Base-by-base conservation (phyloP, 768 basidiomycete genomes). In the Auricularia sp. region DNA sequence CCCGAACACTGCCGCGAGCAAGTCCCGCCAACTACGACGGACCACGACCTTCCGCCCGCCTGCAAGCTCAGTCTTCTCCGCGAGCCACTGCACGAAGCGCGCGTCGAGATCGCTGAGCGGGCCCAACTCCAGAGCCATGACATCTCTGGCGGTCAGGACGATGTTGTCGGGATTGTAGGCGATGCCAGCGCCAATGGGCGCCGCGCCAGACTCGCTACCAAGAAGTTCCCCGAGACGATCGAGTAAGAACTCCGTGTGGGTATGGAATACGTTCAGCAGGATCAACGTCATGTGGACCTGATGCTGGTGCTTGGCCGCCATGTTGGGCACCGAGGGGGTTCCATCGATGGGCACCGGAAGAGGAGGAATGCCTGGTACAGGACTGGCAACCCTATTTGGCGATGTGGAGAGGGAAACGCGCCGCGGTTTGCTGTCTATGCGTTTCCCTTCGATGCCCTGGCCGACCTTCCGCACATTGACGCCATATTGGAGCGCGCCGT, bases 21-120 rank as follows among this genome's bases (percentile, higher is more conserved):
- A 64, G 66, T 83, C 81, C 64, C 77, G 76, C 81, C 81, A 83
- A 2, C 80, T 76, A 18, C 79, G 71, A 66, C 73, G 75, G 47
- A 82, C 79, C 35, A 75, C 71, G 36, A 80, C 72, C 62, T 68
- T 70, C 44, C 65, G 18, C 2, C 78, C 78, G 3, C 80, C 84
- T 0, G 67, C 29, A 39, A 67, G 62, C 36, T 61, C 59, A 65
- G 88, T 88, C 73, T 89, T 87, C 61, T 80, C 79, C 1, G 79
- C 83, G 18, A 93, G 76, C 88, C 89, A 92, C 71, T 90, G 88
- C 39, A 91, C 75, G 71, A 91, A 92, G 53, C 77, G 78, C n/a
- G 80, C 85, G 66, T 93, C 91, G 59, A 86, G 70, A 3, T 78
- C 75, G 70, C 90, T 93, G 65, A 90, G 74, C 6, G 90, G 86